Percentiles rank a stretch among this genome's conserved stretches.
Conservation (phyloP, 2,329 filamentous ascomycete species). For the Colletotrichum eleusines region DNA sequence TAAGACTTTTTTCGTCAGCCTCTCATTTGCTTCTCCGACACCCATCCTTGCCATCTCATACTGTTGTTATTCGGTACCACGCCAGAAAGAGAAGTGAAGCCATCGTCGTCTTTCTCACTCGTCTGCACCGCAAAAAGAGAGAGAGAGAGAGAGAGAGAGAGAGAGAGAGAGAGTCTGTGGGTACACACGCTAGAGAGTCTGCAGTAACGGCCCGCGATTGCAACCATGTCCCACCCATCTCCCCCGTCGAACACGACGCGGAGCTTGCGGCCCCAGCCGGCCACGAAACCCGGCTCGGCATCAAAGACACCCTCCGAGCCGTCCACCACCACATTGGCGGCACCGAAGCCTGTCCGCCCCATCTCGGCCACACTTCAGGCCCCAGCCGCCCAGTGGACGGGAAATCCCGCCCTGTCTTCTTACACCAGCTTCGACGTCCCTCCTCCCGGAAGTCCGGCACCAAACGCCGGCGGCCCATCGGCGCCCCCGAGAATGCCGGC, state of each 20-base stretch:
- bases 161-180: background rate
- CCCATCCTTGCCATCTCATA: slow-evolving; percentile 37
- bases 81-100: slow-evolving; percentile 5
- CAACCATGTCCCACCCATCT: slow-evolving; percentile 29
- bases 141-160: too few species aligned
- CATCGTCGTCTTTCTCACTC: slow-evolving; percentile 22
- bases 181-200: background rate
- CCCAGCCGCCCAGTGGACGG: slow-evolving; percentile 26
- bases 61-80: background rate
- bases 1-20: background rate
- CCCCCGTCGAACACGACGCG: slow-evolving; percentile 18
- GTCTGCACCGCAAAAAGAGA: background rate
- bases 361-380: slow-evolving; percentile 15
- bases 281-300: background rate
- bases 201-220: slow-evolving; percentile 5
- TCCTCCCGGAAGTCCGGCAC: slow-evolving; percentile 30
- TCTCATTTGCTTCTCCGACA: background rate
- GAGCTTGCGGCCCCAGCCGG: slow-evolving; percentile 27
- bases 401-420: slow-evolving; percentile 7
- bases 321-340: slow-evolving; percentile 21
- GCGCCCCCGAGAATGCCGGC: background rate
- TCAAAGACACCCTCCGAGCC: slow-evolving; percentile 2
- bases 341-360: slow-evolving; percentile 33
- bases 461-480: slow-evolving; percentile 3
- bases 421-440: slow-evolving; percentile 37